Evolutionary conservation across 2,329 filamentous ascomycete species (phyloP), one percentile per base, ranked within the genome.

Genomic region (Camillea tinctor): DNA sequence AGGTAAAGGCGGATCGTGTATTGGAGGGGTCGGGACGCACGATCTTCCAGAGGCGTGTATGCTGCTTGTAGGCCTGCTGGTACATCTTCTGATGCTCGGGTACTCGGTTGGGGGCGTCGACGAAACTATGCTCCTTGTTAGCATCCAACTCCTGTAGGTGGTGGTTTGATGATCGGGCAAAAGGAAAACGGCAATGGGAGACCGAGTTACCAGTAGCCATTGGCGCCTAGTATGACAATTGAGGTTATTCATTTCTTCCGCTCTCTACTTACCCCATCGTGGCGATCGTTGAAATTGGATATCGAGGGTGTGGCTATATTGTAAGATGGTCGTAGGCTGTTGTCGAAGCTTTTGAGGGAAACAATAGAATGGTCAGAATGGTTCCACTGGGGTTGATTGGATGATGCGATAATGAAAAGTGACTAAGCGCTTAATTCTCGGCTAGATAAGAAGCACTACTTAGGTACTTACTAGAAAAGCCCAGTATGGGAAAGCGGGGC

Each of bases 71-170:
- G 69, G 91, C 88, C 67, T 83, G 80, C 81, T 93, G 90, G 82
- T 91, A 92, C 69, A 85, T 78, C 73, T 85, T 83, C 84, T 94
- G 91, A 80, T 89, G 84, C 74, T 89, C 72, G 59, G 89, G 89
- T 71, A 93, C 90, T 72, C 84, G 85, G 85, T 94, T 94, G 75
- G 85, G 83, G 76, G 88, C 87, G 84, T 91, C 81, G 80, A 92
- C 68, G 74, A 88, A 72, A 73, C 84, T 85, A 69, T 59, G 57
- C 57, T 50, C 63, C 62, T 61, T 54, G 66, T 77, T 69, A 75
- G 73, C 67, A 67, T 68, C 24, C 51, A 15, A 30, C 26, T 17
- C 19, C 49, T 21, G 19, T 19, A 21, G 49, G 15, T 19, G 49
- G 15, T 19, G 19, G 19, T 50, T 21, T 21, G 44, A 50, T 30